phyloP scores from a whole-genome alignment of 2,329 filamentous ascomycete genomes.

The Nannizziopsis arthrosporioides region DNA sequence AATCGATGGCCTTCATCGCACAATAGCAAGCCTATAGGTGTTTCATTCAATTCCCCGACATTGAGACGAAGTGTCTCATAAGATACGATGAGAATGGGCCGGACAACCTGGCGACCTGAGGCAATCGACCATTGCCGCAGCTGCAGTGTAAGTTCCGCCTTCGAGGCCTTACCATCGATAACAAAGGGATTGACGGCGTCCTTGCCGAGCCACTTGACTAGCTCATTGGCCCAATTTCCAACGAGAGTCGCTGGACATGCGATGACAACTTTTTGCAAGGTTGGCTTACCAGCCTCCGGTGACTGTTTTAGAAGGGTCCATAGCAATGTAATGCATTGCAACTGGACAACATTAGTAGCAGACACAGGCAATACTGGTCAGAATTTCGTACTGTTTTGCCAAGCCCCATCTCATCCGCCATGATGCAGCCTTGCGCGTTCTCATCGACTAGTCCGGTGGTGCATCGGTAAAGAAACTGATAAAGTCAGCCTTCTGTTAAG shows the following conservation, averaged over 20 bases:
- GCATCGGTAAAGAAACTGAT: slow-evolving; percentile 75
- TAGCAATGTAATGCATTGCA: slow-evolving; percentile 92
- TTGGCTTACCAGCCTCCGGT: slow-evolving; percentile 82
- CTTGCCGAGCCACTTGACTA: slow-evolving; percentile 89
- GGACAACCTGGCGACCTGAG: slow-evolving; percentile 74
- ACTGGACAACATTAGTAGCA: slow-evolving; percentile 20
- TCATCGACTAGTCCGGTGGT: slow-evolving; percentile 91
- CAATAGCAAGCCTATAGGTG: slow-evolving; percentile 80
- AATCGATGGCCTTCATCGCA: slow-evolving; percentile 94
- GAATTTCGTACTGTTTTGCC: slow-evolving; percentile 59
- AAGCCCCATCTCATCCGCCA: slow-evolving; percentile 98
- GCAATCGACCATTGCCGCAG: slow-evolving; percentile 91
- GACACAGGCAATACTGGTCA: not conserved
- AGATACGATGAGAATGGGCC: slow-evolving; percentile 92
- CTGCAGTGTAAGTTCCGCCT: slow-evolving; percentile 82
- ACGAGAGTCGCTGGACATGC: slow-evolving; percentile 94
- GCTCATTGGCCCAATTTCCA: slow-evolving; percentile 93
- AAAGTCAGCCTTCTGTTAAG: slow-evolving; percentile 16
- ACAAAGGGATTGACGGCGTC: slow-evolving; percentile 89
- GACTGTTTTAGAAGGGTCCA: slow-evolving; percentile 97
- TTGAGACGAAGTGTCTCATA: slow-evolving; percentile 93
- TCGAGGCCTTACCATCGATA: slow-evolving; percentile 90
- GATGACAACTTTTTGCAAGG: slow-evolving; percentile 93
- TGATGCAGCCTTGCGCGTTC: slow-evolving; percentile 93
- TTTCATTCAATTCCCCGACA: slow-evolving; percentile 77